Evolutionary conservation across 108 stramenopile species (phyloP).

Genomic region (Cyclotella atomus): DNA sequence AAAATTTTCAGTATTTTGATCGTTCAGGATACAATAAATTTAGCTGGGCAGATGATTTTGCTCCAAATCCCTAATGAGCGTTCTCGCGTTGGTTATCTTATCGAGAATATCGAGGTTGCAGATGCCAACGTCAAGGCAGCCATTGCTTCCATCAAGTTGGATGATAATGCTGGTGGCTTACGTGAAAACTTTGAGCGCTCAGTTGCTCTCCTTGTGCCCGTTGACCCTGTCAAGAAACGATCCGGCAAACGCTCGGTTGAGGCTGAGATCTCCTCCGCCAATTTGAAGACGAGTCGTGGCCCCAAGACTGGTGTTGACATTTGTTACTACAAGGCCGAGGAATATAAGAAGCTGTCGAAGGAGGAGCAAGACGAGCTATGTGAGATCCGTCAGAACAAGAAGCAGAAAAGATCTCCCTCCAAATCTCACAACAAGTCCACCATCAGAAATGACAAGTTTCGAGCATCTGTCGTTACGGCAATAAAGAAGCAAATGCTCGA

Average conservation of each 20-base stretch:
- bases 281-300: background rate
- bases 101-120: background rate
- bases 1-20: too few relatives aligned
- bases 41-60: too few relatives aligned
- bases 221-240: slow-evolving; percentile 2
- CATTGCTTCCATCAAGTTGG: background rate
- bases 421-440: background rate
- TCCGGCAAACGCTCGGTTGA: background rate
- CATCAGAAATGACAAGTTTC: background rate
- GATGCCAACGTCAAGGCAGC: background rate
- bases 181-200: background rate
- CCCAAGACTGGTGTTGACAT: background rate
- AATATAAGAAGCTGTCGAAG: background rate
- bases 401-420: background rate
- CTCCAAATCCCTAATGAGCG: slow-evolving; percentile 8
- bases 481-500: background rate
- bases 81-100: background rate
- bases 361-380: background rate
- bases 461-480: background rate
- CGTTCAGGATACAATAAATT: too few relatives aligned
- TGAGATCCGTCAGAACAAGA: background rate
- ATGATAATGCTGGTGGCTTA: background rate
- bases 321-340: background rate
- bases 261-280: background rate
- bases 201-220: background rate